Conservation (phyloP, 768 basidiomycete genomes). For the Suillus fuscotomentosus region DNA sequence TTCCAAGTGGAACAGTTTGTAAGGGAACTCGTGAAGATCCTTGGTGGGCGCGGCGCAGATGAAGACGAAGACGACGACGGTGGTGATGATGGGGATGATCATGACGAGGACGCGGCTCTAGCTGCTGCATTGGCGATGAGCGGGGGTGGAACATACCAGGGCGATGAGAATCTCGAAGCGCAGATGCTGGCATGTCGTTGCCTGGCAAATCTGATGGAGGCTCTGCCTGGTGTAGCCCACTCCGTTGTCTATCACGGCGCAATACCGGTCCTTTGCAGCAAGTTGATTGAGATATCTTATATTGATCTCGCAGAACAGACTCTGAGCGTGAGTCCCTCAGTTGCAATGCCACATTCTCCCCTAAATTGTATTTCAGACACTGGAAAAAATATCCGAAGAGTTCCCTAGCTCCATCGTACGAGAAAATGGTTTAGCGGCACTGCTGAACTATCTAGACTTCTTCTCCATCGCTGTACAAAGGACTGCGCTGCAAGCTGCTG, state of each 20-base stretch:
- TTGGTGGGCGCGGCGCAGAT: slow-evolving; percentile 75
- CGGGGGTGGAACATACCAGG: slow-evolving; percentile 62
- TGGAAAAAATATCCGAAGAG: slow-evolving; percentile 98
- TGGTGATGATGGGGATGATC: slow-evolving; percentile 58
- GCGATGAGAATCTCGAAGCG: slow-evolving; percentile 88
- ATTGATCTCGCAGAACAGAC: slow-evolving; percentile 99
- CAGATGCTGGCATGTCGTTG: slow-evolving; percentile 96
- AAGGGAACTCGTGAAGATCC: slow-evolving; percentile 86
- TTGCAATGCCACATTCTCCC: slow-evolving; percentile 11
- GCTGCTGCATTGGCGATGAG: slow-evolving; percentile 88
- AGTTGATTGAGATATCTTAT: slow-evolving; percentile 94
- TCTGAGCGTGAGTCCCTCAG: slow-evolving; percentile 71
- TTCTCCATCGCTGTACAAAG: slow-evolving; percentile 98
- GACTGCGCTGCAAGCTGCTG: slow-evolving; percentile 93
- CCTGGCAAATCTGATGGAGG: slow-evolving; percentile 97
- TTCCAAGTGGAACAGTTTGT: slow-evolving; percentile 93
- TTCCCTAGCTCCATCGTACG: slow-evolving; percentile 94
- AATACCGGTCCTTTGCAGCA: slow-evolving; percentile 95
- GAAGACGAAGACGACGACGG: slow-evolving; percentile 72
- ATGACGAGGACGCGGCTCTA: slow-evolving; percentile 84
- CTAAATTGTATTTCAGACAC: slow-evolving; percentile 55
- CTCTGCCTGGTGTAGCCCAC: slow-evolving; percentile 96
- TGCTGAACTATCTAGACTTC: slow-evolving; percentile 96
- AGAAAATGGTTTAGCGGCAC: slow-evolving; percentile 89
- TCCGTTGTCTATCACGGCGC: slow-evolving; percentile 98